Percentiles rank a stretch among this genome's conserved stretches.
These are phyloP conservation scores for Dipodascus albidus DNA, from an alignment of 805 yeast species.

Conservation along the genomic window DNA sequence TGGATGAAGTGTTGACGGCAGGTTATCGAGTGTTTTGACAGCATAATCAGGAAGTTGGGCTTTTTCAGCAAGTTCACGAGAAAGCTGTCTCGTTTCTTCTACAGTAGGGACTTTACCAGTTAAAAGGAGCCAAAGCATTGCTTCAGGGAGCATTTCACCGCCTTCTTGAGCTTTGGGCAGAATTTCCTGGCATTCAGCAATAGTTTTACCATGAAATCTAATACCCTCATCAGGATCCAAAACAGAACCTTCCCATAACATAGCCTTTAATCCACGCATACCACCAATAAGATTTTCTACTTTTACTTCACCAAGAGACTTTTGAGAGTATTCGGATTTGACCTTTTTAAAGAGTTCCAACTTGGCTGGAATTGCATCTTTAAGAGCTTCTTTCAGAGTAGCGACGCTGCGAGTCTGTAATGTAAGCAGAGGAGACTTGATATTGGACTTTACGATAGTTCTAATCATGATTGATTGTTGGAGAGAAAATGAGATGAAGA, in stretches of 20 bases:
- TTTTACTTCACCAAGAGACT: constrained; percentile 34
- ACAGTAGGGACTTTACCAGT: constrained; percentile 63
- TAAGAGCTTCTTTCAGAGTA: constrained; percentile 25
- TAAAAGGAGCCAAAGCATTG: constrained; percentile 63
- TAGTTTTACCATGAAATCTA: constrained; percentile 67
- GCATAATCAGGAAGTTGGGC: constrained; percentile 56
- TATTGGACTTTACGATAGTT: neutral
- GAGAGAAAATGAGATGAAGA: neutral
- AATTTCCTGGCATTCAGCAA: constrained; percentile 54
- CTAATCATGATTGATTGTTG: neutral
- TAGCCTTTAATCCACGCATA: constrained; percentile 66
- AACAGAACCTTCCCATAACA: constrained; percentile 73
- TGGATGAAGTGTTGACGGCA: constrained; percentile 65
- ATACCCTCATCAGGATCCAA: constrained; percentile 70
- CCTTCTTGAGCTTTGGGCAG: constrained; percentile 48
- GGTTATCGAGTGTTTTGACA: constrained; percentile 44
- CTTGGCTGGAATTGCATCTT: constrained; percentile 34
- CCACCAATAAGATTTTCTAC: constrained; percentile 48
- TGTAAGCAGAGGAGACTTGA: neutral
- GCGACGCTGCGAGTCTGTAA: neutral
- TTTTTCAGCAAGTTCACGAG: constrained; percentile 52
- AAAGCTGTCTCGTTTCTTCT: constrained; percentile 44
- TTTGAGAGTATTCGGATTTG: constrained; percentile 27
- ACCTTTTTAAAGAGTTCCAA: constrained; percentile 30
- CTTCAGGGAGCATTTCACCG: constrained; percentile 51